Percentiles rank a stretch among this genome's conserved stretches.
Conservation (phyloP, 345 rosid genomes). For the Gossypium rotundifolium region DNA sequence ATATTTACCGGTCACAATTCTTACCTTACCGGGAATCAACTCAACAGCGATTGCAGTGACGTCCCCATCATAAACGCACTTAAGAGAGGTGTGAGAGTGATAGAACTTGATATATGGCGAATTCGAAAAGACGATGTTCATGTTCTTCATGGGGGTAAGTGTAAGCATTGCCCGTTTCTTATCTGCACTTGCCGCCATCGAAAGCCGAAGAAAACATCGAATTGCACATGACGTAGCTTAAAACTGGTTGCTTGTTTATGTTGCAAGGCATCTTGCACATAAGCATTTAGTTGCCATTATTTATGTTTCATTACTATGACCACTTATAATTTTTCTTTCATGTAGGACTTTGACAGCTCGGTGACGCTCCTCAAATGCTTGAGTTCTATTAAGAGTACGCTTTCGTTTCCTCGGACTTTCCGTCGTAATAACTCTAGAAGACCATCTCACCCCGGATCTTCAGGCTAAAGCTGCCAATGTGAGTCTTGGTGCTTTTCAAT, state of each 20-base stretch:
- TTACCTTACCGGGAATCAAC: slow-evolving; percentile 88
- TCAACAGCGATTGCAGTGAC: slow-evolving; percentile 92
- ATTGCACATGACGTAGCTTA: neutral
- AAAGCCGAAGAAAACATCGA: neutral
- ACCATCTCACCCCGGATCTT: slow-evolving; percentile 80
- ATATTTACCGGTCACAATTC: slow-evolving; percentile 90
- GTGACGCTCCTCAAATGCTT: slow-evolving; percentile 71
- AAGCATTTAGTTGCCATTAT: neutral
- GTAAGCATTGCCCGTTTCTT: neutral
- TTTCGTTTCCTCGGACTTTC: slow-evolving; percentile 70
- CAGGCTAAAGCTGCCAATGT: slow-evolving; percentile 91
- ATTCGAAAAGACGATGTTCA: slow-evolving; percentile 64
- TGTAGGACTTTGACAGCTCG: slow-evolving; percentile 77
- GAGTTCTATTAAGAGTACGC: slow-evolving; percentile 68
- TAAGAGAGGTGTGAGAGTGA: slow-evolving; percentile 73
- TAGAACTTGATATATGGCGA: slow-evolving; percentile 94
- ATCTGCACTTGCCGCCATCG: neutral
- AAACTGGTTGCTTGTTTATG: neutral
- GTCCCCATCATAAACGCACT: slow-evolving; percentile 69
- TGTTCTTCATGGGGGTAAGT: slow-evolving; percentile 90
- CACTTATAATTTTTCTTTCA: neutral
- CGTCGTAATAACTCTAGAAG: slow-evolving; percentile 89
- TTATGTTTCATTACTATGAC: too few relatives aligned
- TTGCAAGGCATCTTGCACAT: neutral
- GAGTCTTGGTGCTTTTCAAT: slow-evolving; percentile 11